Base-by-base conservation (phyloP, 371 early-diverging fungal genomes). In the Apophysomyces elegans region DNA sequence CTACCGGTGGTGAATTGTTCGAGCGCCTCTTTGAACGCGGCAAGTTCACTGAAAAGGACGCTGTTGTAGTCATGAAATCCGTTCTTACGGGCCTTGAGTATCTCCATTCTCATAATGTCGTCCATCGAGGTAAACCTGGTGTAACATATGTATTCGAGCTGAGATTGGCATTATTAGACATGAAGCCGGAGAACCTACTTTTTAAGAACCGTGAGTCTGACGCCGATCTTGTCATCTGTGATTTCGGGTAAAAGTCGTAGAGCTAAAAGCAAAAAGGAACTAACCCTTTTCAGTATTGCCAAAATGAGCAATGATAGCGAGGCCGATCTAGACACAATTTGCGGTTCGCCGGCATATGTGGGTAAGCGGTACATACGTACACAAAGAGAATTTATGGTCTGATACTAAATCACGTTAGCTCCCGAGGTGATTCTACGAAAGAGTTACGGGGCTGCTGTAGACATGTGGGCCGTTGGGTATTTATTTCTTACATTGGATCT, bases 1-100 rank as follows among this genome's bases (percentile, higher is more conserved):
- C 88, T 32, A 87, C 88, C 39, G 97, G 96, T 47, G 96, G 96
- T 46, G 96, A 96, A 73, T 79, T 97, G 54, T 96, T 97, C 78
- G 93, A 96, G 41, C 85, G 91, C 59, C 91, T 97, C 38, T 84
- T 91, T 67, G 87, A 90, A 47, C 83, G 86, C 56, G 98, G 96
- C 8, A 87, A 86, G 63, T 96, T 94, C 67, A 89, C 95, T 1
- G 98, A 97, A 75, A 84, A 85, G 39, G 96, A 97, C 73, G 96
- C 96, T 1, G 87, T 88, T 11, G 69, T 71, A 4, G 77, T 93
- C 21, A 86, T 96, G 41, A 81, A 83, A 61, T 86, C 88, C 5
- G 84, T 90, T 32, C 71, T 93, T 21, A 61, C 64, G 35, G 93
- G 90, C 1, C 67, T 92, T n/a, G 86, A 80, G n/a, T 91, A 92